Evolutionary conservation across 2,329 filamentous ascomycete genomes (phyloP), one percentile per base, ranked within the genome.

Genomic region (Thielaviopsis ethacetica): DNA sequence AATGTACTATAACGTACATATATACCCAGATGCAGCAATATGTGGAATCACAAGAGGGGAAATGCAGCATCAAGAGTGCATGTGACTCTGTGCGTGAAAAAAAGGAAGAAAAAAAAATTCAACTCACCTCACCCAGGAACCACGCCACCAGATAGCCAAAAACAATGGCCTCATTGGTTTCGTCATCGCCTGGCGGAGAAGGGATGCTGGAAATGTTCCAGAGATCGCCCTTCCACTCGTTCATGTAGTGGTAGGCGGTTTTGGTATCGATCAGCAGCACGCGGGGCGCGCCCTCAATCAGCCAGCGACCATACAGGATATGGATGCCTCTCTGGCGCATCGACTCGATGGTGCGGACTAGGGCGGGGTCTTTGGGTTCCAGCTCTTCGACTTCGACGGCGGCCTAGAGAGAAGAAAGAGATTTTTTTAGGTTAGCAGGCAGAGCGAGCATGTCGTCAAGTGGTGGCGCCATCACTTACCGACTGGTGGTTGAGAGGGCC

Each of bases 311-410:
- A 72, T 97, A 97, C 65, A 97, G 73, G 49, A 94, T 87, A 67
- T 85, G 81, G 68, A 95, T 88, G 64, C 93, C 93, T 62, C 93
- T 85, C 56, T 94, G 88, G 68, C 84, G 86, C 93, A 98, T 98
- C 54, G 89, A 85, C 69, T 86, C 80, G 68, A 98, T 95, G 15
- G 91, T 95, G 54, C 83, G 80, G 56, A 84, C 76, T 63, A 98
- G 76, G 63, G 88, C 86, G 49, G 84, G 86, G 66, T 86, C 86
- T 60, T 85, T 85, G 50, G 93, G 91, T 65, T 88, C 85, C 66
- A 97, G 80, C 70, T 89, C 86, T 75, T 98, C 93, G 62, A 98
- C 93, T 76, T 98, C 93, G 66, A 97, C 91, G n/a, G 89, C 88
- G 58, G 93, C 93, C 88, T 94, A 63, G 12, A 6, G 19, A 63